Base-by-base conservation (phyloP, 306 rosid genomes). In the Lathyrus tuberosus region DNA sequence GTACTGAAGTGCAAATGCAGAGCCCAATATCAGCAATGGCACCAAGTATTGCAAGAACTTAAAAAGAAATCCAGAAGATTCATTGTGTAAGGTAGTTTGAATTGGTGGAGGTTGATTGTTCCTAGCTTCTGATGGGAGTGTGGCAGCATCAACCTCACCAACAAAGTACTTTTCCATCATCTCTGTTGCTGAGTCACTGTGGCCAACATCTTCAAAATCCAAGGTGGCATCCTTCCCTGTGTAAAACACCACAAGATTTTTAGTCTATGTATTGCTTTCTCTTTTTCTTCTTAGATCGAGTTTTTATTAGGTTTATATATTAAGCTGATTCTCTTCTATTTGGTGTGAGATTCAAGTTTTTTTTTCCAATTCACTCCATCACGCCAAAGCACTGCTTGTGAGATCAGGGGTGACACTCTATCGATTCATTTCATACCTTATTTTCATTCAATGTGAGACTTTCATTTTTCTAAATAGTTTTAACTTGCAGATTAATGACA, bases 121-220 rank as follows among this genome's bases (percentile, higher is more conserved):
- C n/a, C 9, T 40, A 5, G 42, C 70, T 64, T 79, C 75, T 53
- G 66, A 75, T 0, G 89, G 97, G 71, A 88, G 69, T 6, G 89
- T 84, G 33, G 71, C 53, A 38, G 33, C 60, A 60, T 94, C 96
- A 61, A 94, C 11, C 26, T 87, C 67, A 3, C 97, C 98, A 18
- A 90, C 72, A 11, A 47, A 82, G 86, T 79, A 88, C 42, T 81
- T 75, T 58, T 81, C 59, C 94, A 94, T 81, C 74, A 59, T 52
- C 74, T 94, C 86, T 52, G 14, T 24, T 4, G 98, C 97, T 1
- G 76, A 3, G 9, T 85, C 87, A 41, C 97, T 94, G 78, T 88
- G 97, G 62, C 96, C 95, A 26, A 88, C 84, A 66, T 83, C 91
- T 80, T 90, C 96, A 72, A 94, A 94, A 69, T 90, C 98, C 6